phyloP scores from a whole-genome alignment of 495 filamentous ascomycete species.

The Lasiosphaeris hirsuta region DNA sequence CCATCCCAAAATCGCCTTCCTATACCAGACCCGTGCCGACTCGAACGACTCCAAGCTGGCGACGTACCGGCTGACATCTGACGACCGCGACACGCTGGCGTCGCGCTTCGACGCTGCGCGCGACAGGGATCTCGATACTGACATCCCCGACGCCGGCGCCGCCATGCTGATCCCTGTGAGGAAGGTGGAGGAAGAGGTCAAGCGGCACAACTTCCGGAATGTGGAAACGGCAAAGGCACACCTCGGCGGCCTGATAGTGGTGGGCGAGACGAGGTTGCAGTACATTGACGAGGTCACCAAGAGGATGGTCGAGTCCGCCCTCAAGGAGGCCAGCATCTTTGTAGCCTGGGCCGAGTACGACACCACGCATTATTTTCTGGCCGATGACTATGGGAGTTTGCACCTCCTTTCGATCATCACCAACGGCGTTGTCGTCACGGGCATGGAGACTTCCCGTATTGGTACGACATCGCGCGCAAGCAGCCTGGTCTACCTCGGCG shows the following conservation, averaged over 20 bases:
- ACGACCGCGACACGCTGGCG: slow-evolving; percentile 46
- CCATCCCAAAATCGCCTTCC: slow-evolving; percentile 73
- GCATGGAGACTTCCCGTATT: slow-evolving; percentile 57
- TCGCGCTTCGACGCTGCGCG: slow-evolving; percentile 44
- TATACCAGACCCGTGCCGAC: slow-evolving; percentile 73
- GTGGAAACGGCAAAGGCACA: slow-evolving; percentile 44
- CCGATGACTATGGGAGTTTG: slow-evolving; percentile 83
- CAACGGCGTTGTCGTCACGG: slow-evolving; percentile 52
- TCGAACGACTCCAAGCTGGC: slow-evolving; percentile 57
- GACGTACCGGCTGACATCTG: slow-evolving; percentile 52
- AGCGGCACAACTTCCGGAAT: slow-evolving; percentile 51
- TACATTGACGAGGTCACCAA: slow-evolving; percentile 77
- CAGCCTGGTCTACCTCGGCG: slow-evolving; percentile 73
- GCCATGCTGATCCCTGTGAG: slow-evolving; percentile 82
- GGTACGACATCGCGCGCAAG: slow-evolving; percentile 71
- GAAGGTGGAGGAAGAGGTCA: slow-evolving; percentile 46
- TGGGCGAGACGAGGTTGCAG: slow-evolving; percentile 79
- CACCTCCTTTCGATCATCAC: slow-evolving; percentile 74
- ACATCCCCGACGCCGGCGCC: slow-evolving; percentile 69
- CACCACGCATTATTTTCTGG: slow-evolving; percentile 74
- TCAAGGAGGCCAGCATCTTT: slow-evolving; percentile 76
- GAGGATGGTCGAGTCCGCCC: slow-evolving; percentile 51
- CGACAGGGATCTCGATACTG: slow-evolving; percentile 49
- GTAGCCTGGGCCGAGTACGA: slow-evolving; percentile 86
- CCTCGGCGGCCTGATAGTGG: slow-evolving; percentile 69